Evolutionary conservation across 225 moss, liverwort and hornwort species (phyloP).

Genomic region (Sphagnum contortum): DNA sequence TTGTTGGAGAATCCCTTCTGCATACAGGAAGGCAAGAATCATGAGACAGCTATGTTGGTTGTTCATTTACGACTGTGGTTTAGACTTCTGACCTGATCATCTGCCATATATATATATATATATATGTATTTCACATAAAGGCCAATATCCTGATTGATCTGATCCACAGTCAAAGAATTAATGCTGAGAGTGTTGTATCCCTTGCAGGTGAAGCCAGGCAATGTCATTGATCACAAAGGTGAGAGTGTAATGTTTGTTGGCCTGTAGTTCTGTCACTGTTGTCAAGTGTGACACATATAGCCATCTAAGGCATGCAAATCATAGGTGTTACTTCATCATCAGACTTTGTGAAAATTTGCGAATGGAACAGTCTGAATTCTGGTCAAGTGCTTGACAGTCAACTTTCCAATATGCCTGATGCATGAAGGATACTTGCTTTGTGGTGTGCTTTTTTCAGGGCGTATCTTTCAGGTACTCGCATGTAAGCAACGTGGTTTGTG

Average conservation of each 20-base stretch:
- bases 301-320: background rate
- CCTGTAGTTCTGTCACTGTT: background rate
- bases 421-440: slow-evolving; percentile 31
- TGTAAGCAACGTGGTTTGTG: background rate
- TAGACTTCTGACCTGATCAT: too few species aligned
- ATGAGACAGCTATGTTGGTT: background rate
- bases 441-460: slow-evolving; percentile 32
- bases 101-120: background rate
- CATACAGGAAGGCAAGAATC: too few species aligned
- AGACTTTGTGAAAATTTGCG: slow-evolving; percentile 11
- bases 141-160: background rate
- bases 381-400: too few species aligned
- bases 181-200: background rate
- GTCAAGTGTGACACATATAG: background rate
- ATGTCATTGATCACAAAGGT: slow-evolving; percentile 95
- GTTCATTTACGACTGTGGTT: background rate
- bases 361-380: too few species aligned
- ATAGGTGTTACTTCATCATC: slow-evolving; percentile 5
- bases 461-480: slow-evolving; percentile 35
- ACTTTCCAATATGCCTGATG: slow-evolving; percentile 12
- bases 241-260: slow-evolving; percentile 10
- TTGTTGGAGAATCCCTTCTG: too few species aligned
- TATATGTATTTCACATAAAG: background rate
- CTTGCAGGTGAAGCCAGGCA: slow-evolving; percentile 82
- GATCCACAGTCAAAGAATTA: too few species aligned